Evolutionary conservation across 805 yeast species (phyloP).

Genomic region (Ogataea trehaloabstinens): DNA sequence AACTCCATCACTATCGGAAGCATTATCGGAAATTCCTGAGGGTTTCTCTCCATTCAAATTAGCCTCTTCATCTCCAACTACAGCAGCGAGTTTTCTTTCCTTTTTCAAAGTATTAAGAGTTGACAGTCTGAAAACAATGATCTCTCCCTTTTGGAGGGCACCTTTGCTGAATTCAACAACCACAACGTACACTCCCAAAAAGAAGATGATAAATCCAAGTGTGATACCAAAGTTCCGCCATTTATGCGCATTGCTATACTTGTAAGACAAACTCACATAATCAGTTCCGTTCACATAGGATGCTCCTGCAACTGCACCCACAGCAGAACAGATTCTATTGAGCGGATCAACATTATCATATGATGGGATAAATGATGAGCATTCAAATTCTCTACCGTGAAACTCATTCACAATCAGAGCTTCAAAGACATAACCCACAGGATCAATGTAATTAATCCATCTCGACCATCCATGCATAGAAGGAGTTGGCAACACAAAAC

Average conservation of each 20-base stretch:
- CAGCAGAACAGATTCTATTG: slow-evolving; percentile 35
- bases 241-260: slow-evolving; percentile 53
- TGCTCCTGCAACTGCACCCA: slow-evolving; percentile 59
- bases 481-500: slow-evolving; percentile 54
- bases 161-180: slow-evolving; percentile 59
- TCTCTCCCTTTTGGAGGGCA: slow-evolving; percentile 70
- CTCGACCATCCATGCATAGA: slow-evolving; percentile 60
- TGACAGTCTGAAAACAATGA: slow-evolving; percentile 54
- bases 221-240: slow-evolving; percentile 84
- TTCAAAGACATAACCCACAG: slow-evolving; percentile 56
- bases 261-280: slow-evolving; percentile 49
- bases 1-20: slow-evolving; percentile 26
- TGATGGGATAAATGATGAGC: slow-evolving; percentile 48
- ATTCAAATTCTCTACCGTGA: slow-evolving; percentile 41
- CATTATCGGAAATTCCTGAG: slow-evolving; percentile 23
- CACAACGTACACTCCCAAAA: slow-evolving; percentile 50
- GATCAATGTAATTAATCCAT: slow-evolving; percentile 60
- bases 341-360: slow-evolving; percentile 24
- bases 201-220: slow-evolving; percentile 52
- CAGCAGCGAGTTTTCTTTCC: slow-evolving; percentile 28
- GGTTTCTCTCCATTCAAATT: slow-evolving; percentile 24
- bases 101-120: slow-evolving; percentile 48
- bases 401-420: slow-evolving; percentile 59
- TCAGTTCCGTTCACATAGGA: slow-evolving; percentile 54
- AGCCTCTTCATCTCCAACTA: slow-evolving; percentile 29